Base-by-base conservation (phyloP, 1,139 yeast genomes). In the Yamadazyma sp. region DNA sequence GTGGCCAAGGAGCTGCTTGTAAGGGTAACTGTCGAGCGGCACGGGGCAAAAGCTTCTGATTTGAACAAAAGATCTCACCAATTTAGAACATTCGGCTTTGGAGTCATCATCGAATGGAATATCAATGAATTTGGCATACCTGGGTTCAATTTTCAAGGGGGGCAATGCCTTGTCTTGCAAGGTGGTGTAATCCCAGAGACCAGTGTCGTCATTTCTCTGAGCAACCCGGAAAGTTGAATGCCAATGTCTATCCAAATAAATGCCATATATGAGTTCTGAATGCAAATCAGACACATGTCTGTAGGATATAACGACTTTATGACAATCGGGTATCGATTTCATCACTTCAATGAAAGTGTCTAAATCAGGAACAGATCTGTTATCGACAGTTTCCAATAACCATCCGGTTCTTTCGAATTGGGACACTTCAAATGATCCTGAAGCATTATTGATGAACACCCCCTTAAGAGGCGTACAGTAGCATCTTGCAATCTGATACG, bases 171-270 rank as follows among this genome's bases (percentile, higher is more conserved):
- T 61, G 12, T 80, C 81, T 44, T 84, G 90, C 24, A 89, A 59
- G 29, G 79, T 77, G 10, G 72, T 71, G 56, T 82, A 86, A 56
- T 89, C 95, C 97, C 97, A 90, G 23, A 88, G 60, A 3, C 97
- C 97, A 1, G 95, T 81, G 9, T 52, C 59, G 56, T 89, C 96
- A 56, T 90, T 87, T 61, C 96, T 73, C 3, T 76, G 73, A 5
- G 92, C 94, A 41, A 83, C 52, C 51, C 84, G 75, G 59, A 89
- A 84, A 20, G 82, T 71, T 8, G 82, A 74, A 42, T 76, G 72
- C 96, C 96, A 89, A 61, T 87, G 96, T 51, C 96, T 80, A 54
- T 88, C 96, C 39, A 89, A 73, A 51, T 78, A 80, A 13, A 80
- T 67, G 8, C 85, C 76, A 17, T 80, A 75, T 35, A 82, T 77